phyloP scores from a whole-genome alignment of 2,329 filamentous ascomycete genomes.

The Davidsoniella eucalypti region DNA sequence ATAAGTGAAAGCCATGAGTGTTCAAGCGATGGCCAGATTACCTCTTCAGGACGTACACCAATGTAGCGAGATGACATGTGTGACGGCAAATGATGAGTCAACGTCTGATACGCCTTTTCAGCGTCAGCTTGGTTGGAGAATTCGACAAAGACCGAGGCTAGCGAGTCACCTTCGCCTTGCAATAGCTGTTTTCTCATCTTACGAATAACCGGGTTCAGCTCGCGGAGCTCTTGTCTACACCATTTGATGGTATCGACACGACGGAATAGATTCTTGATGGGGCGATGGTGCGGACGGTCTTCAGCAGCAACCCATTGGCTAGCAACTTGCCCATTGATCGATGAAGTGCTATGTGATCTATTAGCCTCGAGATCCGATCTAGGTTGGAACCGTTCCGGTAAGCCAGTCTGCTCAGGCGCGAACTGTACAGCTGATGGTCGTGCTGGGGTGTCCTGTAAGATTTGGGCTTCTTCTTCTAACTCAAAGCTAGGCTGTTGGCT shows the following conservation, averaged over 20 bases:
- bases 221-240: slow-evolving; percentile 42
- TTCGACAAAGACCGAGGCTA: slow-evolving; percentile 79
- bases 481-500: no score
- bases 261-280: slow-evolving; percentile 55
- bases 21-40: slow-evolving; percentile 70
- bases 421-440: no score
- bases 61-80: slow-evolving; percentile 78
- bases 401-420: no score
- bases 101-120: slow-evolving; percentile 67
- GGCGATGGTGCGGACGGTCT: slow-evolving; percentile 57
- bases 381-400: slow-evolving; percentile 17
- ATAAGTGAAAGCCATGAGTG: slow-evolving; percentile 59
- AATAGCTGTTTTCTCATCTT: slow-evolving; percentile 56
- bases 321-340: slow-evolving; percentile 36
- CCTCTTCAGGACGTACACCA: slow-evolving; percentile 60
- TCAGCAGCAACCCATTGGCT: slow-evolving; percentile 58
- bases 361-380: no score
- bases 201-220: slow-evolving; percentile 25
- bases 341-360: no score
- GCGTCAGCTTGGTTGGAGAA: slow-evolving; percentile 70
- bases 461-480: no score
- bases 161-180: slow-evolving; percentile 43
- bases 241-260: slow-evolving; percentile 93
- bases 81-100: slow-evolving; percentile 64
- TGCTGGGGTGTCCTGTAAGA: no score